A percentile compares a stretch with the other conserved stretches of the same genome.
Evolutionary conservation across 2,329 filamentous ascomycete species (phyloP).

Genomic region (Fusarium austroafricanum): DNA sequence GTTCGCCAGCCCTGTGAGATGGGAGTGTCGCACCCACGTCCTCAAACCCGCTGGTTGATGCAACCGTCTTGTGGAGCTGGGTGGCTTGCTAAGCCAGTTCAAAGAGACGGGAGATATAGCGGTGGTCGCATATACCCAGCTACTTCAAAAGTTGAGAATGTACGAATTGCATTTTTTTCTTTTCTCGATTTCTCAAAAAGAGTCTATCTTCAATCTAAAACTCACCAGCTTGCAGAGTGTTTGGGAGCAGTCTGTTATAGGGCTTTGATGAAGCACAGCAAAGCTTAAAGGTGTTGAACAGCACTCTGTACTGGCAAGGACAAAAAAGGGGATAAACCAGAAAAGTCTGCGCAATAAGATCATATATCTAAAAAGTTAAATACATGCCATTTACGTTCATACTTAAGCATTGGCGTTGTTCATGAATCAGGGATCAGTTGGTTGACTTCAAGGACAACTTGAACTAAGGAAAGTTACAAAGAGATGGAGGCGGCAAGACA

Average conservation of each 20-base stretch:
- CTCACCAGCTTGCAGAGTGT: neutral
- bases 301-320: neutral
- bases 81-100: neutral
- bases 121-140: neutral
- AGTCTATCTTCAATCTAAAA: conserved; percentile 7
- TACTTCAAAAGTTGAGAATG: conserved; percentile 9
- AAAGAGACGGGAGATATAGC: neutral
- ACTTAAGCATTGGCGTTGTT: neutral
- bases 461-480: neutral
- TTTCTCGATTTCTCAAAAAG: conserved; percentile 11
- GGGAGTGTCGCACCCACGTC: neutral
- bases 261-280: neutral
- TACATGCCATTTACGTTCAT: neutral
- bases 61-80: neutral
- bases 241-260: neutral
- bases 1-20: neutral
- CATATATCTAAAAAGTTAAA: neutral
- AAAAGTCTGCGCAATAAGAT: neutral
- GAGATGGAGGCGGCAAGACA: neutral
- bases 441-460: too few species aligned
- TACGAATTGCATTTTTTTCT: conserved; percentile 4
- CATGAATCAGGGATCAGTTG: neutral
- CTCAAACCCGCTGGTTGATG: neutral
- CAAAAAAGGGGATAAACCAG: conserved; percentile 1
- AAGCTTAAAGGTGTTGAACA: neutral